These are phyloP conservation scores for Gardenia jasminoides DNA, from an alignment of 257 asterid genomes.

Conservation along the genomic window DNA sequence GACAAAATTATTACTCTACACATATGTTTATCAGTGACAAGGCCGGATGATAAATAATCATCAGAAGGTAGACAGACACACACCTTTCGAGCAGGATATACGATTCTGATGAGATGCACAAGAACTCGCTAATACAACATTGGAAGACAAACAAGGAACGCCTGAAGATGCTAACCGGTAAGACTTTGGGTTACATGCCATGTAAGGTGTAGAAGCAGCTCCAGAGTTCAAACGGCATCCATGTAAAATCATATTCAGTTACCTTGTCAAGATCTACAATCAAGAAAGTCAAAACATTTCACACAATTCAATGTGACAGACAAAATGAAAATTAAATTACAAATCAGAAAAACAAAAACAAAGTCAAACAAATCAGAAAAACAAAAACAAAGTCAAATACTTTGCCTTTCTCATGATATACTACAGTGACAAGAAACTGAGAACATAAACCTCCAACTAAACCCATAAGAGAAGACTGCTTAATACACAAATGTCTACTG, in stretches of 20 bases:
- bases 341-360: neutral
- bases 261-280: slow-evolving; percentile 14
- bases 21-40: neutral
- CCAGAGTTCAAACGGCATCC: slow-evolving; percentile 46
- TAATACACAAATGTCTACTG: neutral
- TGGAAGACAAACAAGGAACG: slow-evolving; percentile 17
- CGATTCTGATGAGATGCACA: slow-evolving; percentile 22
- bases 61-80: slow-evolving; percentile 9
- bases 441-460: neutral
- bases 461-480: neutral
- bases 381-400: no score
- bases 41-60: neutral
- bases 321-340: neutral
- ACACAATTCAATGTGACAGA: neutral
- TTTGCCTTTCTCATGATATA: neutral
- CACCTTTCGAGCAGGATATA: slow-evolving; percentile 39
- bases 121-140: slow-evolving; percentile 26
- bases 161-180: slow-evolving; percentile 24
- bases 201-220: slow-evolving; percentile 32
- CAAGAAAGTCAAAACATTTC: neutral
- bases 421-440: neutral
- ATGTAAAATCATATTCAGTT: slow-evolving; percentile 45
- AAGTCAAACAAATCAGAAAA: neutral
- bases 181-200: slow-evolving; percentile 29
- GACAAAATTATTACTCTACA: slow-evolving; percentile 36